Evolutionary conservation across 352 stramenopile genomes (phyloP), one percentile per base, ranked within the genome.

Genomic region (Nothophytophthora sp.): DNA sequence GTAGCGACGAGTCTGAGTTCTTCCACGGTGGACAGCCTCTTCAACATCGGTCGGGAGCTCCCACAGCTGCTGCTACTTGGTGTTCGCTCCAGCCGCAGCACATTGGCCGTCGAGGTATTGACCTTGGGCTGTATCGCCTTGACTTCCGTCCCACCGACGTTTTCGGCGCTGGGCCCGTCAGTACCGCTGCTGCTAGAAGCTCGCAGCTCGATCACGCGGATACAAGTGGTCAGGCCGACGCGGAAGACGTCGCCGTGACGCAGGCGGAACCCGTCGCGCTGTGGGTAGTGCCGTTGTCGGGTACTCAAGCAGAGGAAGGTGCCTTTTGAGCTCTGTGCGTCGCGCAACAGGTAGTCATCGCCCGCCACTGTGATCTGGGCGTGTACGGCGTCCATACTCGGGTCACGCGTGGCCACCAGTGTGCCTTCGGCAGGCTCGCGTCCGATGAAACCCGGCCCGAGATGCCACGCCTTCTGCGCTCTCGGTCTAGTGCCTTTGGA

Each of bases 221-320:
- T 55, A n/a, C 53, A 68, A 32, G 63, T 74, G 15, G 60, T 59
- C 18, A 52, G 51, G 0, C 81, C 77, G 2, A 91, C 53, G 11
- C 71, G 30, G 28, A 91, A 73, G 2, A 62, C 69, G 27, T 91
- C 77, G 15, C 72, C 76, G 24, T 35, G 32, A 13, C 67, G 76
- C 30, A 91, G 39, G 11, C 77, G 78, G 24, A 82, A 91, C 1
- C 81, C 81, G 36, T 91, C 76, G 23, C 81, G 74, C 51, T 91
- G 81, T 1, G 77, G 73, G 27, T 81, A 81, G 25, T 89, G 77
- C 1, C 81, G 73, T n/a, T 73, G 75, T 5, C 67, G 78, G 7
- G 81, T 91, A 11, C 56, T 79, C n/a, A 91, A 66, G 34, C 81
- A 91, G n/a, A 91, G 59, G 37, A 75, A 91, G 19, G 77, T 85